These are phyloP conservation scores for Exophiala calicioides DNA, from an alignment of 2,329 filamentous ascomycete genomes.

Conservation along the genomic window DNA sequence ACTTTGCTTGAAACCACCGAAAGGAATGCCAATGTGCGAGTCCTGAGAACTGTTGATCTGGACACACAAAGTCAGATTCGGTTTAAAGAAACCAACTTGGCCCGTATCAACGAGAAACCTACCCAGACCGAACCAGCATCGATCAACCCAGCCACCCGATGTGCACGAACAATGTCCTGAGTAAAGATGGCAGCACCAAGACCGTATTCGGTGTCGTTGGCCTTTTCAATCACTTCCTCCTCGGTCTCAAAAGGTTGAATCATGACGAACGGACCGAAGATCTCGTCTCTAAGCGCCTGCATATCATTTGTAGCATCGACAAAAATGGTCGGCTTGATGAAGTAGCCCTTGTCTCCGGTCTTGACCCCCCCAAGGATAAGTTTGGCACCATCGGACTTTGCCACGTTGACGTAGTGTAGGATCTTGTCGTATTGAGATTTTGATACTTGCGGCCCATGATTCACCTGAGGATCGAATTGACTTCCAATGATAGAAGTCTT, in stretches of 20 bases:
- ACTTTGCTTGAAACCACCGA: slow-evolving; percentile 48
- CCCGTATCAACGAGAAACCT: too few relatives aligned
- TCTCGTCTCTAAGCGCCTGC: too few relatives aligned
- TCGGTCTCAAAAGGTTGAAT: too few relatives aligned
- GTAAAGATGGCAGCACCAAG: slow-evolving; percentile 45
- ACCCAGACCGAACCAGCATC: slow-evolving; percentile 48
- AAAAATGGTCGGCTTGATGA: too few relatives aligned
- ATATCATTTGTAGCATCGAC: too few relatives aligned
- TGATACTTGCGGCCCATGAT: slow-evolving; percentile 47
- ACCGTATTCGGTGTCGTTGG: too few relatives aligned
- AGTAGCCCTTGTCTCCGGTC: too few relatives aligned
- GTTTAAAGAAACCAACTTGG: too few relatives aligned
- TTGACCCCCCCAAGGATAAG: slow-evolving; percentile 43
- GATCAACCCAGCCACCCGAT: slow-evolving; percentile 42
- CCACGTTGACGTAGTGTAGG: slow-evolving; percentile 44
- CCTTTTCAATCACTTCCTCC: too few relatives aligned
- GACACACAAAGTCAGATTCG: too few relatives aligned
- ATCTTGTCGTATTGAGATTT: slow-evolving; percentile 47
- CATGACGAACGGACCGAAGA: too few relatives aligned
- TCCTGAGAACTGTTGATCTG: slow-evolving; percentile 46
- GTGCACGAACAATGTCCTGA: slow-evolving; percentile 39
- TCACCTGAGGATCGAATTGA: slow-evolving; percentile 63
- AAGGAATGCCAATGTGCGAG: slow-evolving; percentile 41
- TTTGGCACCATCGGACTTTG: slow-evolving; percentile 42
- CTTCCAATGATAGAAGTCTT: slow-evolving; percentile 66